A percentile compares a stretch with the other conserved stretches of the same genome.
Evolutionary conservation across 805 yeast species (phyloP).

Genomic region (Komagataella pseudopastoris): DNA sequence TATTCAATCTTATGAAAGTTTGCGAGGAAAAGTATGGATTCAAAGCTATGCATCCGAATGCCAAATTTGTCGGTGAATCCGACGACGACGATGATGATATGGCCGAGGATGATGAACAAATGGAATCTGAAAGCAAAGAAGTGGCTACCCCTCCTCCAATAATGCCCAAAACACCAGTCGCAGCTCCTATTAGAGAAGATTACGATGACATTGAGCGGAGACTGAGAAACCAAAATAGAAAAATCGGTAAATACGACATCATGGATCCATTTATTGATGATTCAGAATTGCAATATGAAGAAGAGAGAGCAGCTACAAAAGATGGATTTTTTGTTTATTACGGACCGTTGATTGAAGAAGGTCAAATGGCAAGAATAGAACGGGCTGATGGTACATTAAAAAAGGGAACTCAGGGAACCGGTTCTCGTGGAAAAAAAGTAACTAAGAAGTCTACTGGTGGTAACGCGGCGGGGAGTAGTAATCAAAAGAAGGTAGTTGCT

Average conservation of each 20-base stretch:
- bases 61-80: constrained; percentile 35
- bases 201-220: constrained; percentile 25
- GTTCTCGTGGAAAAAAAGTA: background rate
- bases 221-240: constrained; percentile 41
- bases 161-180: constrained; percentile 1
- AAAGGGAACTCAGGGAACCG: background rate
- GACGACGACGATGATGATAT: constrained; percentile 34
- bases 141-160: background rate
- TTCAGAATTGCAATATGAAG: constrained; percentile 84
- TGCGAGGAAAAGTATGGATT: constrained; percentile 83
- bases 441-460: background rate
- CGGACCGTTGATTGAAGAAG: constrained; percentile 74
- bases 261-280: constrained; percentile 97
- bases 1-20: constrained; percentile 56
- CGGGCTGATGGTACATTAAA: constrained; percentile 2
- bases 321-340: constrained; percentile 94
- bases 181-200: constrained; percentile 10
- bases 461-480: background rate
- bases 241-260: constrained; percentile 82
- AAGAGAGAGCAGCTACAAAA: constrained; percentile 79
- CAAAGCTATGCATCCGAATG: constrained; percentile 54
- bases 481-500: background rate
- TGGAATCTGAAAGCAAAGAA: constrained; percentile 13
- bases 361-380: constrained; percentile 31
- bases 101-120: constrained; percentile 28